A percentile compares a stretch with the other conserved stretches of the same genome.
Evolutionary conservation across 2,329 filamentous ascomycete species (phyloP).

Genomic region (Aspergillus aculeatinus): DNA sequence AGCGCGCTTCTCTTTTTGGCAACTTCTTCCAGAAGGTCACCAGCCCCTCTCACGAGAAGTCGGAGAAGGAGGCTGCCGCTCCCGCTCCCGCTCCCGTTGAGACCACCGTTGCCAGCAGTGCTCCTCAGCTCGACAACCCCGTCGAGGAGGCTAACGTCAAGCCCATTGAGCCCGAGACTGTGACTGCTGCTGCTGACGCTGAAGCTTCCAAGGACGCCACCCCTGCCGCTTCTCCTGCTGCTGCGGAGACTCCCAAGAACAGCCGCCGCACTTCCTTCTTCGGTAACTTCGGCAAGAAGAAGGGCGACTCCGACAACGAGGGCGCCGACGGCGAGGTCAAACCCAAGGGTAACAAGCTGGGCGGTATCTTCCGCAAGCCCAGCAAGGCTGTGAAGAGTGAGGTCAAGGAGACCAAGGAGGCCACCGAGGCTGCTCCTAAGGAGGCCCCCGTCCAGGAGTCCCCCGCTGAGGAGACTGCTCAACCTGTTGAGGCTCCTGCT

Average conservation of each 20-base stretch:
- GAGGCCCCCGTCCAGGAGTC: conserved; percentile 27
- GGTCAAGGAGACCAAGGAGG: conserved; percentile 33
- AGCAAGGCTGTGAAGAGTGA: conserved; percentile 49
- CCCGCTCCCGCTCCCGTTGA: conserved; percentile 42
- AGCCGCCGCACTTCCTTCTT: conserved; percentile 56
- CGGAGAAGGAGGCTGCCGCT: conserved; percentile 50
- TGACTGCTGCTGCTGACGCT: conserved; percentile 46
- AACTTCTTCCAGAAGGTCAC: conserved; percentile 70
- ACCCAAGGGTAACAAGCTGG: conserved; percentile 45
- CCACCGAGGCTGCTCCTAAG: conserved; percentile 31
- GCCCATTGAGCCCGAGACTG: conserved; percentile 42
- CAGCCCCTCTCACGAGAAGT: conserved; percentile 47
- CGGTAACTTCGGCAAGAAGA: conserved; percentile 53
- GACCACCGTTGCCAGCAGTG: conserved; percentile 48
- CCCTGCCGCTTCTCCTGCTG: conserved; percentile 30
- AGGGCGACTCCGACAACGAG: conserved; percentile 50
- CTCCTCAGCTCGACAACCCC: conserved; percentile 50
- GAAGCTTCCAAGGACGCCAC: conserved; percentile 35
- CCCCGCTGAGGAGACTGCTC: conserved; percentile 26
- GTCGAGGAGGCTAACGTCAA: conserved; percentile 40
- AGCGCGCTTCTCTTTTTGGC: conserved; percentile 83
- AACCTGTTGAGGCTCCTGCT: conserved; percentile 28
- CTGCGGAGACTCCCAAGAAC: conserved; percentile 41
- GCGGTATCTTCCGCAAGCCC: conserved; percentile 50
- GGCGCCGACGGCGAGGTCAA: conserved; percentile 48